Base-by-base conservation (phyloP, 805 yeast species). In the Yamadazyma olivae region DNA sequence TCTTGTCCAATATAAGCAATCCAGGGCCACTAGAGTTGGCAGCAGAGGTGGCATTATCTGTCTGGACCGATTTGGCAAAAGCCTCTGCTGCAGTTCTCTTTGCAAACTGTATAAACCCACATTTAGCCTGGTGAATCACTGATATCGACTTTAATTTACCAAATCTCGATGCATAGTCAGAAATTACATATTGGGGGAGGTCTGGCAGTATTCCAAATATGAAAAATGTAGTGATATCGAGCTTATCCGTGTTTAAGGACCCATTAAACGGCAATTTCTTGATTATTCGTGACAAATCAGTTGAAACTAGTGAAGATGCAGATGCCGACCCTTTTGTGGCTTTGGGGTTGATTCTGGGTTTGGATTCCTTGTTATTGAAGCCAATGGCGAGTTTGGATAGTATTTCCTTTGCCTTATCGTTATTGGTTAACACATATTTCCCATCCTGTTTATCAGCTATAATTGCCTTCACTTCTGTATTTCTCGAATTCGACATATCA, bases 171-270 rank as follows among this genome's bases (percentile, higher is more conserved):
- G 82, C 77, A 42, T 56, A 67, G 6, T 76, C 76, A 13, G 75
- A 53, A 12, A 88, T 62, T 35, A 62, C 60, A 56, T 79, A 80
- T 47, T 81, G 87, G 0, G 95, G 82, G 5, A 82, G 52, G 12
- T 78, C 77, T 3, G 77, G 75, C 40, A 74, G 80, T 14, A 87
- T 65, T 1, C 96, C 96, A 58, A 81, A 85, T 14, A 89, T 51
- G 53, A 89, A 88, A 35, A 88, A 73, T 0, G 89, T 72, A 35
- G 67, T 71, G n/a, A 75, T 50, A 0, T 56, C 48, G 18, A 14
- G 26, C 3, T 29, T n/a, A 18, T 23, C 6, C 6, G 12, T 17
- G 3, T 51, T 40, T 7, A 81, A 52, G n/a, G 72, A 67, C 1
- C 84, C 86, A 27, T 76, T 77, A 39, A 84, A 70, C 0, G 95